phyloP scores from a whole-genome alignment of 2,329 filamentous ascomycete species.

The Scedosporium dehoogii region DNA sequence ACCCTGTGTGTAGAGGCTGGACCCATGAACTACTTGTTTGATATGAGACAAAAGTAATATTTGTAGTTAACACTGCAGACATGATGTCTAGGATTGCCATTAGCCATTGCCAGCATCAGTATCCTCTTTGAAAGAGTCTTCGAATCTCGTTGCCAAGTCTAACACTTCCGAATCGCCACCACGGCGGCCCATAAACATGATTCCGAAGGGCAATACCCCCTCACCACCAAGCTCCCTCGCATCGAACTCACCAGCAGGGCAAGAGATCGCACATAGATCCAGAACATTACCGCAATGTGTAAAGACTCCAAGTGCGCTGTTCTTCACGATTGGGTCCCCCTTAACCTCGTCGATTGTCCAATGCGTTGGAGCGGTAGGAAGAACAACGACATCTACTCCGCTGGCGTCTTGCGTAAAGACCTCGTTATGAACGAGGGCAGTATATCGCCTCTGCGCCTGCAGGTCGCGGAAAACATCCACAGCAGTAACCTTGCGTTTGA shows the following conservation, averaged over 20 bases:
- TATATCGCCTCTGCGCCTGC: conserved; percentile 29
- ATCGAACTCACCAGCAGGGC: conserved; percentile 31
- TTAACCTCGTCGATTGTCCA: conserved; percentile 40
- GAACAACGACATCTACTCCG: conserved; percentile 38
- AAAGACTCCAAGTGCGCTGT: conserved; percentile 39
- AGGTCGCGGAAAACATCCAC: conserved; percentile 36
- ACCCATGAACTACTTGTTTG: too few relatives aligned
- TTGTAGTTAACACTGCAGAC: too few relatives aligned
- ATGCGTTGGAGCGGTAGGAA: conserved; percentile 46
- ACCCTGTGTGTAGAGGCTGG: too few relatives aligned
- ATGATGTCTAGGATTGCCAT: too few relatives aligned
- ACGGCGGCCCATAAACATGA: conserved; percentile 29
- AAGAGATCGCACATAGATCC: conserved; percentile 39
- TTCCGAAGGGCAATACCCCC: conserved; percentile 30
- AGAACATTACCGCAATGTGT: conserved; percentile 47
- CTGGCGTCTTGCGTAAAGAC: conserved; percentile 17
- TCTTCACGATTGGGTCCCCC: conserved; percentile 40
- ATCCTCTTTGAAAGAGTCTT: conserved; percentile 6
- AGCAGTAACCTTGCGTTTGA: conserved; percentile 29
- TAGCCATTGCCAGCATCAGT: too few relatives aligned
- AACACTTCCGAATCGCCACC: conserved; percentile 29
- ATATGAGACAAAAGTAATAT: too few relatives aligned
- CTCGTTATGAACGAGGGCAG: conserved; percentile 22
- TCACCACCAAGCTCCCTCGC: background rate
- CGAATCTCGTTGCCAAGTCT: conserved; percentile 18